Evolutionary conservation across 2,329 filamentous ascomycete genomes (phyloP).

Genomic region (Thelonectria olida): DNA sequence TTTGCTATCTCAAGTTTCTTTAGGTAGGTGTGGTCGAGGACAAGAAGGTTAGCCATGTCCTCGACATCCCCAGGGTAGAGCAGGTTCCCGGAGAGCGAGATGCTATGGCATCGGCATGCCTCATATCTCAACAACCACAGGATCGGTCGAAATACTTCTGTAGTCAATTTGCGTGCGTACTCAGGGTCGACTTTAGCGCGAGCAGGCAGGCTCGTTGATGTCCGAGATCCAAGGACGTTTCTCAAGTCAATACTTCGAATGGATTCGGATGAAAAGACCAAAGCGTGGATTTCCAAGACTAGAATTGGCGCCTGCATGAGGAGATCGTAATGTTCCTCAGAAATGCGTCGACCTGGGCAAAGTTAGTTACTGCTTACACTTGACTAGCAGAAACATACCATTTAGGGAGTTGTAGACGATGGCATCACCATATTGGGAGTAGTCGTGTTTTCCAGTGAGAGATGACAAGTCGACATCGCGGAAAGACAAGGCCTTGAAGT

Average conservation of each 20-base stretch:
- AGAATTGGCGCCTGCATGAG: slow-evolving; percentile 60
- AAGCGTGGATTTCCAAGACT: slow-evolving; percentile 65
- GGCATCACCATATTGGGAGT: slow-evolving; percentile 53
- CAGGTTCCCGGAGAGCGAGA: slow-evolving; percentile 60
- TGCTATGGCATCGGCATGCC: slow-evolving; percentile 59
- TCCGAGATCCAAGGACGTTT: slow-evolving; percentile 49
- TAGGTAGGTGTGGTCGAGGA: slow-evolving; percentile 50
- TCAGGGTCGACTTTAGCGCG: slow-evolving; percentile 35
- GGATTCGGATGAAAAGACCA: slow-evolving; percentile 64
- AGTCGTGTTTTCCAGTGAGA: slow-evolving; percentile 52
- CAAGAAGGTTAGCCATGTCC: slow-evolving; percentile 52
- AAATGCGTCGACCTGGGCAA: slow-evolving; percentile 54
- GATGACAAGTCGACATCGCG: slow-evolving; percentile 59
- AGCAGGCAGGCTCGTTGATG: slow-evolving; percentile 30
- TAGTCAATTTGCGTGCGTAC: slow-evolving; percentile 38
- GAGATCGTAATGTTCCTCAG: slow-evolving; percentile 57
- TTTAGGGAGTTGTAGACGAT: slow-evolving; percentile 63
- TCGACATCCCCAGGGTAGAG: slow-evolving; percentile 58
- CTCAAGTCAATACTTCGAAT: slow-evolving; percentile 64
- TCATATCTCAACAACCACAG: slow-evolving; percentile 58
- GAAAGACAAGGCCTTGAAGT: slow-evolving; percentile 67
- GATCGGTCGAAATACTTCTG: slow-evolving; percentile 59
- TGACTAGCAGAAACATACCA: slow-evolving; percentile 46
- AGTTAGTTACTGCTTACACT: neutral
- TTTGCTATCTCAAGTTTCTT: slow-evolving; percentile 60